phyloP scores from a whole-genome alignment of 2,329 filamentous ascomycete genomes.

The Lachnellula hyalina region DNA sequence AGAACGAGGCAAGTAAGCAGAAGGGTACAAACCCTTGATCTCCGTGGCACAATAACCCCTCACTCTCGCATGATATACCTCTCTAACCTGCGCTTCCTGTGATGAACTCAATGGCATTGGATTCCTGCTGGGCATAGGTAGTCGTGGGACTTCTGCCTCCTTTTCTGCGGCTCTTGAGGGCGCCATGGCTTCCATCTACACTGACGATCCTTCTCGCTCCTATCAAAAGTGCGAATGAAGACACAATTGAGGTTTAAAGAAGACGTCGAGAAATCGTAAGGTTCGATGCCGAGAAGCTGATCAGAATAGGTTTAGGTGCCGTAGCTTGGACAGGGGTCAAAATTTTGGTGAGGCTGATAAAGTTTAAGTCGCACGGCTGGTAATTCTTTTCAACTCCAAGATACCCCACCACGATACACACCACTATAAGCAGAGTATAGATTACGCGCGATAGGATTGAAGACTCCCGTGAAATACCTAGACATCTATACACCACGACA shows the following conservation, averaged over 20 bases:
- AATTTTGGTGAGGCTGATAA: conserved; percentile 13
- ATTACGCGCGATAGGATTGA: background rate
- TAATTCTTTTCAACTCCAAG: conserved; percentile 1
- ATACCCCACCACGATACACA: background rate
- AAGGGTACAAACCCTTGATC: conserved; percentile 58
- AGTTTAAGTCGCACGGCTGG: conserved; percentile 1
- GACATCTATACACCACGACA: no score
- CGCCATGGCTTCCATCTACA: conserved; percentile 27
- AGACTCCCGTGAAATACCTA: background rate
- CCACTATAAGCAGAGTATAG: background rate
- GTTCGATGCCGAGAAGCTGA: conserved; percentile 1
- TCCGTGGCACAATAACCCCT: conserved; percentile 69
- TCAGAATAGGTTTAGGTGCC: background rate
- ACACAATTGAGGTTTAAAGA: background rate
- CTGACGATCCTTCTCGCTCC: background rate
- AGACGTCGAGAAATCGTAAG: background rate
- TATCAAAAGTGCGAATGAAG: background rate
- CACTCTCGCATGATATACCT: conserved; percentile 76
- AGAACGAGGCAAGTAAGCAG: background rate
- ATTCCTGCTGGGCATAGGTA: conserved; percentile 57
- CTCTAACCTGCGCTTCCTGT: conserved; percentile 76
- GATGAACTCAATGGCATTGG: conserved; percentile 77
- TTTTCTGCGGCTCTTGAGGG: conserved; percentile 13
- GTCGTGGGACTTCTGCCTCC: conserved; percentile 25
- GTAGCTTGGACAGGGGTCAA: background rate